Evolutionary conservation across 805 yeast genomes (phyloP).

Genomic region (Sporopachydermia quercuum): DNA sequence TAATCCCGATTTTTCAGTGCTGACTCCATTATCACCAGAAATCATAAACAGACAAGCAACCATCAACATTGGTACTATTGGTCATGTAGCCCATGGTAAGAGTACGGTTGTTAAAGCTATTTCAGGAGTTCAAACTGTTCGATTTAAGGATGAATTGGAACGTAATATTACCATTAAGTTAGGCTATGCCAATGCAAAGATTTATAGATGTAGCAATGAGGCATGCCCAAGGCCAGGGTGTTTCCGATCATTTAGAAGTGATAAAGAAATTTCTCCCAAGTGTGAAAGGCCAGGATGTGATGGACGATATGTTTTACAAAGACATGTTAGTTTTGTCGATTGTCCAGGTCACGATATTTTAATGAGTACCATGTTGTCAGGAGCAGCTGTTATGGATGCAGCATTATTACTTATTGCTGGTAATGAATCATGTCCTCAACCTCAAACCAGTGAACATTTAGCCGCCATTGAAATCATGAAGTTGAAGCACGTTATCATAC

Average conservation of each 20-base stretch:
- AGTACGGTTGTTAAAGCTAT: conserved; percentile 90
- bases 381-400: conserved; percentile 99
- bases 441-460: conserved; percentile 97
- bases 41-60: conserved; percentile 98
- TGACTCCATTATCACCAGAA: conserved; percentile 87
- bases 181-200: conserved; percentile 98
- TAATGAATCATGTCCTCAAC: conserved; percentile 98
- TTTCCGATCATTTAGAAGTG: conserved; percentile 87
- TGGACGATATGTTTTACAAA: conserved; percentile 80
- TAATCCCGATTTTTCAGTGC: conserved; percentile 63
- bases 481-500: conserved; percentile 85
- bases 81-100: conserved; percentile 94
- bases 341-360: conserved; percentile 99
- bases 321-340: conserved; percentile 98
- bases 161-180: conserved; percentile 97
- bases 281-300: conserved; percentile 77
- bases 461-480: conserved; percentile 99
- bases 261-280: conserved; percentile 87
- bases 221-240: conserved; percentile 88
- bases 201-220: conserved; percentile 80
- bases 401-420: conserved; percentile 93
- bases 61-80: conserved; percentile 93
- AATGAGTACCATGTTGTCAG: conserved; percentile 99
- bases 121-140: conserved; percentile 97
- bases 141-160: conserved; percentile 97